Base-by-base conservation (phyloP, 495 filamentous ascomycete genomes). In the Aspergillus panamensis region DNA sequence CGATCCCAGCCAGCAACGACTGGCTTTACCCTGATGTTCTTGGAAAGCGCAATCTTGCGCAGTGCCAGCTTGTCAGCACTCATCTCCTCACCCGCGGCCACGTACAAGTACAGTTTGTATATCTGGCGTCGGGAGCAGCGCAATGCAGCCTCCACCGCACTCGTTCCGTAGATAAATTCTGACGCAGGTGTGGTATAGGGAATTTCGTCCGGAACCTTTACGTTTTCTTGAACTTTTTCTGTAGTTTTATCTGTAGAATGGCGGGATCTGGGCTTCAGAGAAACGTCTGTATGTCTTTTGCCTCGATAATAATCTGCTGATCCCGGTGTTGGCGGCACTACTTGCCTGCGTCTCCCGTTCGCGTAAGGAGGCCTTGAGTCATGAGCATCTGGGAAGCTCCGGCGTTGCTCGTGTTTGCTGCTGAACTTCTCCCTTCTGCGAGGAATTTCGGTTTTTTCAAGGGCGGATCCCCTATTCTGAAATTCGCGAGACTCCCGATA, bases 81-180 rank as follows among this genome's bases (percentile, higher is more conserved):
- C 60, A 64, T 67, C 59, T 66, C 76, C 73, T 65, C 82, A 5
- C 70, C 78, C 4, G 61, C 51, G 17, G 50, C 57, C 57, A 77
- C 73, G 69, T 87, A 91, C 16, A 92, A 71, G 69, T 97, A 96
- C 8, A 98, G 78, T 51, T 87, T 90, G 76, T 94, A 96, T 4
- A 96, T 69, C 62, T 90, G 80, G 40, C 94, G 84, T 10, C 82
- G 79, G 17, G 75, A 71, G 49, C 83, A 81, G 56, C 76, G 84
- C 17, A 98, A 73, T 1, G 92, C 93, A 7, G 93, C 89, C 53
- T 87, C 83, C n/a, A 97, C 88, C 2, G 87, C 82, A 8, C 86
- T 86, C 14, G 80, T 82, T 13, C 94, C 94, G 66, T 96, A 97
- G 8, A 98, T 80, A 69, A 96, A 97, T 58, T 95, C 87, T 1